Base-by-base conservation (phyloP, 306 rosid species). In the Malus sieversii region DNA sequence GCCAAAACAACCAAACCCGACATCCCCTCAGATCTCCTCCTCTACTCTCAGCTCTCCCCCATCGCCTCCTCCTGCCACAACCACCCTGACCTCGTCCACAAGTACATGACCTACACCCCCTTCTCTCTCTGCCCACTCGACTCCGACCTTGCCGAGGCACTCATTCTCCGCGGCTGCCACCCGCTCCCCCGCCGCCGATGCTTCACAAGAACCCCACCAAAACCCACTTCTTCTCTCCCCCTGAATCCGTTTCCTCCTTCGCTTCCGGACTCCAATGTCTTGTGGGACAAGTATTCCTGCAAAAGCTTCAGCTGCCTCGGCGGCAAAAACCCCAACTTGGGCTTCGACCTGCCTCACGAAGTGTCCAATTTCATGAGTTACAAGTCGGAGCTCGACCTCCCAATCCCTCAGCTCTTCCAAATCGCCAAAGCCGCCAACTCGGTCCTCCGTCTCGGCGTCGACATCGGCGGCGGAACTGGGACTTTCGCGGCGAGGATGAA, bases 161-260 rank as follows among this genome's bases (percentile, higher is more conserved):
- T 95, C 13, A 85, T 83, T 52, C 91, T 95, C 35, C 93, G 90
- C 12, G 99, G 99, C 25, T 95, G 97, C 79, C 99, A 92, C 80
- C 99, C 99, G 0, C 99, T 95, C 78, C 99, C 99, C 27, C 97
- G 99, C 77, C 97, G 99, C 4, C 79, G 99, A 1, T 95, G 99
- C 76, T 95, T 95, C 80, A 75, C 97, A 52, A 72, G 53, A 69
- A 92, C 99, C 64, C 96, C 97, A 3, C 80, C 68, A 8, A 90
- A 88, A 20, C 96, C 87, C 53, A 66, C 88, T 0, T 55, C 80
- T 20, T 79, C 94, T 5, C 90, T 94, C 67, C 88, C 96, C 0
- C 62, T 71, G 2, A 30, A 81, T 55, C 90, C 97, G 4, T 92
- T 94, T 25, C 85, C 86, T 40, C 42, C 86, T 29, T 82, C 88